Percentiles rank a stretch among this genome's conserved stretches.
These are phyloP conservation scores for Venturia nashicola DNA, from an alignment of 2,329 filamentous ascomycete genomes.

Conservation along the genomic window DNA sequence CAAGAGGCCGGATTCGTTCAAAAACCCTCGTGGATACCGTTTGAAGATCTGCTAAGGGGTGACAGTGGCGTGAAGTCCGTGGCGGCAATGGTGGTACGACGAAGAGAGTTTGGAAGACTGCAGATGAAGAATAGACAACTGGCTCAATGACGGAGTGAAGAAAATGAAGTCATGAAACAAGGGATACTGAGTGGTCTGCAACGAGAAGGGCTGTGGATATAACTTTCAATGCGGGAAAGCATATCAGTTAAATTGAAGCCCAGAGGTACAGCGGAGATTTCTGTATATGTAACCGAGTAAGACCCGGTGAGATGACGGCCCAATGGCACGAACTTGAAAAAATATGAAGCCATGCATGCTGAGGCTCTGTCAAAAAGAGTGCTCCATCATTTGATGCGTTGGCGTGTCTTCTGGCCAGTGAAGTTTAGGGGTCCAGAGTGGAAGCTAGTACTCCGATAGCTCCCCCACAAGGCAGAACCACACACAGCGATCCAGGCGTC, in stretches of 20 bases:
- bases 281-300: conserved; percentile 16
- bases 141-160: conserved; percentile 6
- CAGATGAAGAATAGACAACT: conserved; percentile 4
- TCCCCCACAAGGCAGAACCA: conserved; percentile 21
- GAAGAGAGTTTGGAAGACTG: neutral
- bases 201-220: conserved; percentile 2
- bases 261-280: conserved; percentile 3
- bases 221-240: neutral
- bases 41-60: neutral
- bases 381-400: conserved; percentile 61
- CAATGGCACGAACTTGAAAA: conserved; percentile 6
- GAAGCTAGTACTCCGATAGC: conserved; percentile 19
- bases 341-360: conserved; percentile 35
- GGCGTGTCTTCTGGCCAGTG: conserved; percentile 77
- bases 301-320: conserved; percentile 19
- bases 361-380: conserved; percentile 30
- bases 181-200: conserved; percentile 9
- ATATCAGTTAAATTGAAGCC: conserved; percentile 9
- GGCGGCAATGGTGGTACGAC: conserved; percentile 5
- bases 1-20: conserved; percentile 9
- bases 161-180: conserved; percentile 5
- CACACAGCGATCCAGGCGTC: conserved; percentile 15
- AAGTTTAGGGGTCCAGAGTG: conserved; percentile 32
- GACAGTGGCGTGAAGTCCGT: neutral
- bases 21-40: conserved; percentile 4